Base-by-base conservation (phyloP, 345 rosid genomes). In the Luvunga scandens region DNA sequence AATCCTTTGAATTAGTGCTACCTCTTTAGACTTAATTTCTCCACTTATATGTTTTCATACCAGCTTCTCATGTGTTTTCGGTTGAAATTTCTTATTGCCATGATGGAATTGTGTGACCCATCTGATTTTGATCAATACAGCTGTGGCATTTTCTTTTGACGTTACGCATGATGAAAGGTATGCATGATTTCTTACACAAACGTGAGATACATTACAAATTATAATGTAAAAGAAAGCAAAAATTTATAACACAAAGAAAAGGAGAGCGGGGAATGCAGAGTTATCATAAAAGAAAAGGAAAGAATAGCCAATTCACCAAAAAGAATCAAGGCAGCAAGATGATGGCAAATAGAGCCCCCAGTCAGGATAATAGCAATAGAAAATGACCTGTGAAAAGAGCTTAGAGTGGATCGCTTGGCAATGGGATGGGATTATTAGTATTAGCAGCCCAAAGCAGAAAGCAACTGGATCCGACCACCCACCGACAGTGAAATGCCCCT, bases 381-480 rank as follows among this genome's bases (percentile, higher is more conserved):
- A 72, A 33, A 33, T 61, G 85, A 83, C 72, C 61, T 55, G 38
- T 39, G 72, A 56, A 75, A 66, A 62, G 78, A 82, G 78, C 70
- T 68, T 68, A 57, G 60, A 28, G 7, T n/a, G 45, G 75, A 71
- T 71, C 45, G 12, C 9, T 56, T 55, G 63, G 63, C 18, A 31
- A 18, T 66, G 65, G 28, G 30, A 60, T 24, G 30, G 28, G 53
- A 27, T 16, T 0, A 53, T 12, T 4, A 53, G 57, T 53, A 57
- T 60, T 5, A 22, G 42, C 34, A 61, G 78, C 72, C 81, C 69
- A 73, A 73, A 72, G 33, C 25, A 7, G 57, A 48, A 28, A 33
- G 50, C 38, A 27, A 75, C 27, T 36, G 55, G 76, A 59, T 31
- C 84, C 83, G 82, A 85, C 89, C 87, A 85, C 77, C 89, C 84